Base-by-base conservation (phyloP, 1,284 basidiomycete species). In the Apiotrichum laibachii region DNA sequence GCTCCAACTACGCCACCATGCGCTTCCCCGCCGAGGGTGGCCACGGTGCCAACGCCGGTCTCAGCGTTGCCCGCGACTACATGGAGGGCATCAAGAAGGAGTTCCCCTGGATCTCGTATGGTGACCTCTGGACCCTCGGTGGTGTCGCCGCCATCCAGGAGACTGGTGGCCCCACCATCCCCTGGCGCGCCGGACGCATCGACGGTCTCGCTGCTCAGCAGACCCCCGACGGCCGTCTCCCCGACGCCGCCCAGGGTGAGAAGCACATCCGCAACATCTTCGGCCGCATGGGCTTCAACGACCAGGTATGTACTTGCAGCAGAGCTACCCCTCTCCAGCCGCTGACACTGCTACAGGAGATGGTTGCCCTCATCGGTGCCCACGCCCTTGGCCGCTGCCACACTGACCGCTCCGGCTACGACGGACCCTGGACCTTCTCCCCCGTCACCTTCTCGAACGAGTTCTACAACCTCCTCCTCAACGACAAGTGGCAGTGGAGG, bases 311-410 rank as follows among this genome's bases (percentile, higher is more conserved):
- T 42, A 39, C 37, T 31, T 31, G 26, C 3, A 7, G 26, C 26
- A 31, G 26, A 31, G 26, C 26, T 31, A 16, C 9, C 8, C 4
- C 3, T 10, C 12, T 37, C 37, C 37, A 37, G 37, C 8, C 18
- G 40, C 40, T 42, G 40, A 42, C 40, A 42, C 40, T 16, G 8
- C 18, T 16, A 18, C 40, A 42, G 49, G 92, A 94, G 80, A 94
- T 94, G 57, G 94, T 97, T 58, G 93, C 94, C 54, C 87, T 99
- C 66, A 85, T 86, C 37, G 95, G 95, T 68, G 94, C 91, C 47
- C 95, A 99, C 77, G 92, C 92, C 62, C 85, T 98, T 51, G 94
- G 94, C 46, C 89, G 95, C 74, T 95, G 92, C 84, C 95, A 98
- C 82, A 66, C 78, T 82, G 71, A 76, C 72, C 86, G 88, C 65